Base-by-base conservation (phyloP, 768 basidiomycete genomes). In the Trametes cubensis region DNA sequence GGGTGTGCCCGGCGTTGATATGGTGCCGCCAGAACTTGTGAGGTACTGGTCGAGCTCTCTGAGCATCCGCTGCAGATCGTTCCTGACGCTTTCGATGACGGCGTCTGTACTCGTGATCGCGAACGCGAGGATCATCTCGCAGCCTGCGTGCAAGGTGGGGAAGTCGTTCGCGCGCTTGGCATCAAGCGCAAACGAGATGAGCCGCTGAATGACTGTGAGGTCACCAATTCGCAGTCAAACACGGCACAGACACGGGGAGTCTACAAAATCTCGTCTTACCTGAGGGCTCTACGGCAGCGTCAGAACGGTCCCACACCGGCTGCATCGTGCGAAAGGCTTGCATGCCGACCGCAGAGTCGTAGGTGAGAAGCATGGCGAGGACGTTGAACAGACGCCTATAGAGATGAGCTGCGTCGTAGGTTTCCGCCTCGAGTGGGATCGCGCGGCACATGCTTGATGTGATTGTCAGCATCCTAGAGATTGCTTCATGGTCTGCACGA, bases 391-490 rank as follows among this genome's bases (percentile, higher is more conserved):
- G 41, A 0, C 60, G 54, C 26, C 62, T 59, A 28, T 64, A 68
- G 4, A 68, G 42, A 13, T 23, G 14, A 5, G 39, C 30, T 3
- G 61, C 54, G 23, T 61, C 57, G 0, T 51, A 55, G 23, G 66
- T 62, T 17, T 58, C 64, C 2, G 38, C 20, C 39, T 64, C 60
- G 52, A 68, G 63, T 10, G 62, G 67, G 13, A 62, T 66, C 2
- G 62, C 64, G 0, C 47, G 55, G 20, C 67, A 68, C 0, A 68
- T 48, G 18, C 51, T 39, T 0, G 63, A 40, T 1, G 61, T 57
- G 14, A 64, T 8, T 13, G n/a, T 26, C 8, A 67, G 49, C 34
- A 58, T 47, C 30, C 38, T 60, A 8, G 23, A 61, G 8, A 10
- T 23, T 34, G 4, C 55, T 34, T 10, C 10, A 6, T 44, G 42